A percentile compares a stretch with the other conserved stretches of the same genome.
Conservation (phyloP, 805 yeast species). For the Yamadazyma paraphyllophila region DNA sequence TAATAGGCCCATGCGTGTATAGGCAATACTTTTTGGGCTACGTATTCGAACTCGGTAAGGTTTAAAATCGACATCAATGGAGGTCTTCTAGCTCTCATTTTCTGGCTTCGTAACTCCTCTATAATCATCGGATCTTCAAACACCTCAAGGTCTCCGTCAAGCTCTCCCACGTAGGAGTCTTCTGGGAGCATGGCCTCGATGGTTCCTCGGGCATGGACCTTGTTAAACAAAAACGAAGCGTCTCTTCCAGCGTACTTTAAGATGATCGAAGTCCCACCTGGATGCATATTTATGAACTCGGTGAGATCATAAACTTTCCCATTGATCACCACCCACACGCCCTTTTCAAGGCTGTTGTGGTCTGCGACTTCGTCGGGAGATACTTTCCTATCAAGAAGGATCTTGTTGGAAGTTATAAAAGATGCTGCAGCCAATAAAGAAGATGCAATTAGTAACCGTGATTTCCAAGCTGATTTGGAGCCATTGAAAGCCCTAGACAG, state of each 20-base stretch:
- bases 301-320: conserved; percentile 86
- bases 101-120: conserved; percentile 17
- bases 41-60: conserved; percentile 38
- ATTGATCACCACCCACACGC: conserved; percentile 33
- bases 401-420: conserved; percentile 38
- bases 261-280: conserved; percentile 60
- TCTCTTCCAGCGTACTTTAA: conserved; percentile 60
- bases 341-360: conserved; percentile 14
- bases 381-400: conserved; percentile 9
- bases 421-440: conserved; percentile 59
- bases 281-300: conserved; percentile 66
- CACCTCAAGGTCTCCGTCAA: conserved; percentile 20
- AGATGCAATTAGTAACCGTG: background rate
- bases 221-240: conserved; percentile 51
- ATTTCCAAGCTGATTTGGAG: background rate
- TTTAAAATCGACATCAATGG: conserved; percentile 29
- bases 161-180: conserved; percentile 21
- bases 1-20: conserved; percentile 35
- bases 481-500: background rate
- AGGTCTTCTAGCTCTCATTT: conserved; percentile 22
- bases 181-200: conserved; percentile 19
- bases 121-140: conserved; percentile 21
- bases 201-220: conserved; percentile 35
- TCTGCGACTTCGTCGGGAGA: conserved; percentile 15
- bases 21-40: conserved; percentile 35